Conservation (phyloP, 78 protist species). For the Planoprotostelium fungivorum region DNA sequence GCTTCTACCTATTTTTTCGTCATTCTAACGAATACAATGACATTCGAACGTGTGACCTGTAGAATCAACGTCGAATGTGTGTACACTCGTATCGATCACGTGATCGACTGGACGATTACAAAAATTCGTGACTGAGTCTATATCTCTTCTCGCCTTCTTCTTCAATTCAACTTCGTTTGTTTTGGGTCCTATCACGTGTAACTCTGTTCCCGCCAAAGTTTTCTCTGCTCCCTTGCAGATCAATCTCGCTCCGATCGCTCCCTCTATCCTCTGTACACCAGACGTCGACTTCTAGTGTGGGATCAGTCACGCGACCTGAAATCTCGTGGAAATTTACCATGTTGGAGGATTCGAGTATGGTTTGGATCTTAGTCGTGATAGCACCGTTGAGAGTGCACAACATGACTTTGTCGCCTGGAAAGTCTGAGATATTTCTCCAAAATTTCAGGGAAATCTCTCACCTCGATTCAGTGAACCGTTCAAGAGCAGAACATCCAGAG, state of each 20-base stretch:
- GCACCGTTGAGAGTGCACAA: slow-evolving; percentile 90
- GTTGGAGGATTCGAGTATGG: slow-evolving; percentile 83
- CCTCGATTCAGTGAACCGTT: slow-evolving; percentile 87
- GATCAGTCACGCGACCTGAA: slow-evolving; percentile 78
- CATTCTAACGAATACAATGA: too few species aligned
- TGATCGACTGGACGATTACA: background rate
- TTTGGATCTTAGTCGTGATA: slow-evolving; percentile 79
- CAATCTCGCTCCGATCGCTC: slow-evolving; percentile 81
- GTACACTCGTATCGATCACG: too few species aligned
- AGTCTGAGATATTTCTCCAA: too few species aligned
- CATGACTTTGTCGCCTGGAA: slow-evolving; percentile 48
- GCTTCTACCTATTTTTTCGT: background rate
- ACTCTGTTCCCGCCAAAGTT: slow-evolving; percentile 85
- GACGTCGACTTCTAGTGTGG: slow-evolving; percentile 71
- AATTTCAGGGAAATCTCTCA: slow-evolving; percentile 25
- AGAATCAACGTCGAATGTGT: too few species aligned
- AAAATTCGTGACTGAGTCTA: background rate
- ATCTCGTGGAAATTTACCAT: slow-evolving; percentile 79
- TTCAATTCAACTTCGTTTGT: slow-evolving; percentile 68
- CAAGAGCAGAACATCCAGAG: slow-evolving; percentile 87
- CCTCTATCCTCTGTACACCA: too few species aligned
- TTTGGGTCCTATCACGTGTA: slow-evolving; percentile 42
- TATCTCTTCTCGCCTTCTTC: background rate
- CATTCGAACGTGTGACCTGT: too few species aligned
- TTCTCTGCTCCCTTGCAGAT: slow-evolving; percentile 73